phyloP scores from a whole-genome alignment of 176 grass and related monocot genomes.

The Hordeum vulgare region DNA sequence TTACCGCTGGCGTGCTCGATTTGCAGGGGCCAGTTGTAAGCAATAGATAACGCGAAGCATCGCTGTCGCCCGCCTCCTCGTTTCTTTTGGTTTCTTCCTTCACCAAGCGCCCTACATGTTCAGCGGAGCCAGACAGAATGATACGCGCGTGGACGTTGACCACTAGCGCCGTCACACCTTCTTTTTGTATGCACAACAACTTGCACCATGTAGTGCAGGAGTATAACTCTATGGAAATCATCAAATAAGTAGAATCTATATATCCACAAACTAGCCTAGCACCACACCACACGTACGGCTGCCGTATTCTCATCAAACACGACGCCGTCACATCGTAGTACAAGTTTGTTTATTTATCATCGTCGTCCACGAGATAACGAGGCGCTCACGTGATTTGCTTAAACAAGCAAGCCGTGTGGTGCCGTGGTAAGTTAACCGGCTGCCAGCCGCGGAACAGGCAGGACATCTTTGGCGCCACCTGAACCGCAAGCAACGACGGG shows the following conservation, averaged over 20 bases:
- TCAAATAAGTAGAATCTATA: background rate
- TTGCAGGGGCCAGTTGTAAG: background rate
- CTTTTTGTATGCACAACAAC: background rate
- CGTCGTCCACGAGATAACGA: background rate
- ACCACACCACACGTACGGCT: background rate
- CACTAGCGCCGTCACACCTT: background rate
- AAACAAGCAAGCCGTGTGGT: slow-evolving; percentile 3
- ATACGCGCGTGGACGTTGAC: background rate
- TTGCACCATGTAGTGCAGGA: background rate
- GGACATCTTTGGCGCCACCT: background rate
- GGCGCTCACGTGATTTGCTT: background rate
- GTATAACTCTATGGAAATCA: background rate
- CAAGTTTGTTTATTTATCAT: background rate
- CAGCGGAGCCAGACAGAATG: background rate
- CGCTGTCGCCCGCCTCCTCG: background rate
- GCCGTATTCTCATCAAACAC: background rate
- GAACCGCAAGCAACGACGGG: background rate
- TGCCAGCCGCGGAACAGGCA: background rate
- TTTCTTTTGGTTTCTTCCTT: background rate
- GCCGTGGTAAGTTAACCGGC: background rate
- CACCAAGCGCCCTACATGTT: background rate
- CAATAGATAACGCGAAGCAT: background rate
- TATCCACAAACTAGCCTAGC: too few species aligned
- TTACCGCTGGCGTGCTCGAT: background rate
- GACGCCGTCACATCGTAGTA: background rate